These are phyloP conservation scores for Jaminaea rosea DNA, from an alignment of 1,284 basidiomycete genomes.

Conservation along the genomic window DNA sequence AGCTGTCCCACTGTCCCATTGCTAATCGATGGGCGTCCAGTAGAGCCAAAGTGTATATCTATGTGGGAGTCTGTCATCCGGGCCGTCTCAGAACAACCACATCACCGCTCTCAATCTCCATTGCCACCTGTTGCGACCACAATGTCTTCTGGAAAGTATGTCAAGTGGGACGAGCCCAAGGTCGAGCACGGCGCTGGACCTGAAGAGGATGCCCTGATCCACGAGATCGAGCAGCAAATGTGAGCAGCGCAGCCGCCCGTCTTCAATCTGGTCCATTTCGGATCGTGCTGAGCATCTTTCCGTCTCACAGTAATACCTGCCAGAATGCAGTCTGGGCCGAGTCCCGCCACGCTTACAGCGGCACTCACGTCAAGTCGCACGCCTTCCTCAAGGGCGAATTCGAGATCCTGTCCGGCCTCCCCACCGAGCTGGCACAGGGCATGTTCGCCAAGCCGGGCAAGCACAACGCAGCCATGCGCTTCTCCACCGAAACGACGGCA, in stretches of 20 bases:
- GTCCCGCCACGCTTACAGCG: slow-evolving; percentile 17
- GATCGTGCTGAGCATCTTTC: not conserved
- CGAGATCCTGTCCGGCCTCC: slow-evolving; percentile 18
- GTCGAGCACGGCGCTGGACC: slow-evolving; percentile 22
- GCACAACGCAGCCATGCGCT: slow-evolving; percentile 27
- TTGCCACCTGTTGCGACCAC: too few relatives aligned
- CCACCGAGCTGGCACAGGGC: slow-evolving; percentile 30
- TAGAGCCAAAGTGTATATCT: too few relatives aligned
- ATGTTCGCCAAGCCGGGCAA: slow-evolving; percentile 23
- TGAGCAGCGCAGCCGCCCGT: slow-evolving; percentile 4
- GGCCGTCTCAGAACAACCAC: too few relatives aligned
- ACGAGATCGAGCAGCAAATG: slow-evolving; percentile 29
- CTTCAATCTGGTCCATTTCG: not conserved
- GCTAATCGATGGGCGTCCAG: too few relatives aligned
- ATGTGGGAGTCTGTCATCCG: too few relatives aligned
- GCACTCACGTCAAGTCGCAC: slow-evolving; percentile 25
- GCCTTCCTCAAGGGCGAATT: slow-evolving; percentile 31
- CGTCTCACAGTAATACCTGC: slow-evolving; percentile 7
- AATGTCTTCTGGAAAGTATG: slow-evolving; percentile 11
- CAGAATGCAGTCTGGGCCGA: slow-evolving; percentile 18
- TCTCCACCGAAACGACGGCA: slow-evolving; percentile 28
- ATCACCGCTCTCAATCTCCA: too few relatives aligned
- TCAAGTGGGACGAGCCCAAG: slow-evolving; percentile 22
- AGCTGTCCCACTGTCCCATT: too few relatives aligned
- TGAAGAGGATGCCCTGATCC: slow-evolving; percentile 28